Conservation (phyloP, 768 basidiomycete genomes). For the Albatrellus ellisii region DNA sequence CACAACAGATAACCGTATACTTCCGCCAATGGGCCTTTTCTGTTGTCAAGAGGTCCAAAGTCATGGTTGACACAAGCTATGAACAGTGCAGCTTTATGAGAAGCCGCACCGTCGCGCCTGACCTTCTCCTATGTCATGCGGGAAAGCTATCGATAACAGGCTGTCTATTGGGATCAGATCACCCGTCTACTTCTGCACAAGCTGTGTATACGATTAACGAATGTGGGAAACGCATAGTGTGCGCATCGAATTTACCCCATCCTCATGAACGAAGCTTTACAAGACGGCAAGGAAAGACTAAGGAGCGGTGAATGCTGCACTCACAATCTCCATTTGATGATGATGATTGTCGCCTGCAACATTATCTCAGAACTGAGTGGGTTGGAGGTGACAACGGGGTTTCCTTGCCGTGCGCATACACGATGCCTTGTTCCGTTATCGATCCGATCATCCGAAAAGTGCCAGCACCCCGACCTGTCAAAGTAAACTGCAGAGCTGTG, state of each 20-base stretch:
- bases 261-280: constrained; percentile 12
- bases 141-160: constrained; percentile 14
- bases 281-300: constrained; percentile 15
- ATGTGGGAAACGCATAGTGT: background rate
- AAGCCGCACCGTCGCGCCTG: background rate
- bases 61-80: constrained; percentile 17
- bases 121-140: constrained; percentile 18
- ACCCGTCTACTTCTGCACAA: constrained; percentile 17
- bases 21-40: constrained; percentile 11
- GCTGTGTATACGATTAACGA: constrained; percentile 6
- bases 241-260: constrained; percentile 1
- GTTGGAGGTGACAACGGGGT: too few species aligned
- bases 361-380: too few species aligned
- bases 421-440: constrained; percentile 12
- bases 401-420: constrained; percentile 11
- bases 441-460: constrained; percentile 11
- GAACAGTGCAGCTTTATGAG: background rate
- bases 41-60: constrained; percentile 15
- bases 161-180: constrained; percentile 1
- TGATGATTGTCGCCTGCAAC: constrained; percentile 15
- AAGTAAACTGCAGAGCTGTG: constrained; percentile 18
- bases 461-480: constrained; percentile 13
- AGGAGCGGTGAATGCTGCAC: constrained; percentile 14
- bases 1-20: constrained; percentile 17
- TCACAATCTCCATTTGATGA: constrained; percentile 15